Conservation (phyloP, 2,329 filamentous ascomycete species). For the Monascus ruber region DNA sequence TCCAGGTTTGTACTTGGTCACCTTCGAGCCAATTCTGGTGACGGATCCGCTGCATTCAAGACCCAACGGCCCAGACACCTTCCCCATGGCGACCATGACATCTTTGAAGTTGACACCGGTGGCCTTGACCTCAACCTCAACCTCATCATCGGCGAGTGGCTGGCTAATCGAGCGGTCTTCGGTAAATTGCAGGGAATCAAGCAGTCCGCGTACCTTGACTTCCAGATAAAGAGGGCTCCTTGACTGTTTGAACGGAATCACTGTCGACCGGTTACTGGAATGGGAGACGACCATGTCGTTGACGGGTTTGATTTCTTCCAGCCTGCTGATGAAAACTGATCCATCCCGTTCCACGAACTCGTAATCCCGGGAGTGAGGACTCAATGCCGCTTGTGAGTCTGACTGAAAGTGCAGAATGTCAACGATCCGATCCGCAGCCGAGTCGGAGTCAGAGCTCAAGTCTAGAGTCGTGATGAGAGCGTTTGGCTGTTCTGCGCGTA, state of each 20-base stretch:
- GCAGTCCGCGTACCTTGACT: neutral
- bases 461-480: too few relatives aligned
- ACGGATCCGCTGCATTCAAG: slow-evolving; percentile 10
- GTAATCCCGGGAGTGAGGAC: too few relatives aligned
- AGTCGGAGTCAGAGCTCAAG: too few relatives aligned
- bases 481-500: neutral
- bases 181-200: slow-evolving; percentile 2
- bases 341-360: slow-evolving; percentile 15
- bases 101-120: slow-evolving; percentile 14
- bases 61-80: slow-evolving; percentile 4
- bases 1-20: slow-evolving; percentile 7
- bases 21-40: slow-evolving; percentile 10
- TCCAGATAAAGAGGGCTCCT: slow-evolving; percentile 4
- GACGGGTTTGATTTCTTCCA: slow-evolving; percentile 6
- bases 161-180: slow-evolving; percentile 1
- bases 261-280: neutral
- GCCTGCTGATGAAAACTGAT: slow-evolving; percentile 11
- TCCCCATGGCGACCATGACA: slow-evolving; percentile 4
- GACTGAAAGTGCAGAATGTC: too few relatives aligned
- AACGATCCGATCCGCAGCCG: too few relatives aligned
- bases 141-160: slow-evolving; percentile 1
- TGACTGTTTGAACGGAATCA: slow-evolving; percentile 6
- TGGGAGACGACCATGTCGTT: slow-evolving; percentile 2
- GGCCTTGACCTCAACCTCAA: slow-evolving; percentile 12
- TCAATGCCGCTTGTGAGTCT: too few relatives aligned